Percentiles rank a stretch among this genome's conserved stretches.
These are phyloP conservation scores for Hortiboletus flavorubellus DNA, from an alignment of 768 basidiomycete species.

Conservation along the genomic window DNA sequence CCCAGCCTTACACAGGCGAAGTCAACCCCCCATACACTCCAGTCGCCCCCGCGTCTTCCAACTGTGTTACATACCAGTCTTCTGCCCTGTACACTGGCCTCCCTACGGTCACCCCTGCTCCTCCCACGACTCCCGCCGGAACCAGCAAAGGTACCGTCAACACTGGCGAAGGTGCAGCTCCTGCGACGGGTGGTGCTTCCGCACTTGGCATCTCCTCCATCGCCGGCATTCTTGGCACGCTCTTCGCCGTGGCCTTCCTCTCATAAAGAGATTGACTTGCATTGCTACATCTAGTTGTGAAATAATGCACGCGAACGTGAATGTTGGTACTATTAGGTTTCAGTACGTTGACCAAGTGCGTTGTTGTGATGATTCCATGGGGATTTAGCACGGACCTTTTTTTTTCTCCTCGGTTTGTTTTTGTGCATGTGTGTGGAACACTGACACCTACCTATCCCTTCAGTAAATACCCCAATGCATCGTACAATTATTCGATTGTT, in stretches of 20 bases:
- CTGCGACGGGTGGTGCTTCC: slow-evolving; percentile 22
- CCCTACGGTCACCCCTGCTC: slow-evolving; percentile 1
- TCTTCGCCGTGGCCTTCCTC: slow-evolving; percentile 38
- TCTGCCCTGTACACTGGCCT: slow-evolving; percentile 35
- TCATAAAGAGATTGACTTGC: slow-evolving; percentile 22
- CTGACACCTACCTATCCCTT: slow-evolving; percentile 20
- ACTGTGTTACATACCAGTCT: slow-evolving; percentile 40
- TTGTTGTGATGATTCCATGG: slow-evolving; percentile 4
- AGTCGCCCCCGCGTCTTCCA: slow-evolving; percentile 39
- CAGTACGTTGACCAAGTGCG: not conserved
- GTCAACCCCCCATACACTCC: slow-evolving; percentile 41
- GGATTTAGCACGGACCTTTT: slow-evolving; percentile 8
- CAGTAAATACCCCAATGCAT: slow-evolving; percentile 18
- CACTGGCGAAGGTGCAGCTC: slow-evolving; percentile 10
- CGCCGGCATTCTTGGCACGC: slow-evolving; percentile 33
- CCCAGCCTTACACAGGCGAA: slow-evolving; percentile 38
- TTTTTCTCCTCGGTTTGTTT: not conserved
- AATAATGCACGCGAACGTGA: not conserved
- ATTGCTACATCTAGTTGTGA: slow-evolving; percentile 1
- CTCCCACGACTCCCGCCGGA: not conserved
- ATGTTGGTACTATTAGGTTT: not conserved
- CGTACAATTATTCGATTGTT: slow-evolving; percentile 16
- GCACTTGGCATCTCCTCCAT: slow-evolving; percentile 31
- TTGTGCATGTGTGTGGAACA: slow-evolving; percentile 24
- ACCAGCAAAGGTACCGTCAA: slow-evolving; percentile 11